Percentiles rank a stretch among this genome's conserved stretches.
Conservation (phyloP, 306 rosid species). For the Elaeagnus macrophylla region DNA sequence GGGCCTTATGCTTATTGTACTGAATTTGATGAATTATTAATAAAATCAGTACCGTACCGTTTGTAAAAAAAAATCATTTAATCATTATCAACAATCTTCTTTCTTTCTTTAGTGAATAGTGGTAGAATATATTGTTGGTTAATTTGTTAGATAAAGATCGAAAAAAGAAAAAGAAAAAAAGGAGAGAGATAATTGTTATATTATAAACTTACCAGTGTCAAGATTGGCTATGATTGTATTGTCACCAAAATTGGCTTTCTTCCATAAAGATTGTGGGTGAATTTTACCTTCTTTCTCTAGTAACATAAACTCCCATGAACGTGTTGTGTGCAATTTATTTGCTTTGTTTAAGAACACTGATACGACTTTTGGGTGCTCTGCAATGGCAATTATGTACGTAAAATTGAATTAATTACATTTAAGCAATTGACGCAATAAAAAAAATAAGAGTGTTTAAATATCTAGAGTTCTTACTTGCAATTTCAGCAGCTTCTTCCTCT, state of each 20-base stretch:
- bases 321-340: constrained; percentile 39
- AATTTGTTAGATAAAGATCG: too few species aligned
- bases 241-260: constrained; percentile 53
- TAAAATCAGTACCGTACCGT: too few species aligned
- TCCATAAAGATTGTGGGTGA: constrained; percentile 27
- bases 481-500: constrained; percentile 35
- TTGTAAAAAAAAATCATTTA: too few species aligned
- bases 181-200: too few species aligned
- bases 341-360: constrained; percentile 31
- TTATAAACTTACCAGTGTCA: constrained; percentile 50
- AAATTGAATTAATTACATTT: not conserved
- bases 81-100: too few species aligned
- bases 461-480: constrained; percentile 24
- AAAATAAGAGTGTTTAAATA: too few species aligned
- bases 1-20: too few species aligned
- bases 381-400: not conserved
- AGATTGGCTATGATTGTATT: constrained; percentile 50
- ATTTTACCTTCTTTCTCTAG: constrained; percentile 28
- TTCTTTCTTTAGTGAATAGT: too few species aligned
- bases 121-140: too few species aligned
- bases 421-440: not conserved
- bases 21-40: too few species aligned
- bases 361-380: constrained; percentile 41
- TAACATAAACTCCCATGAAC: constrained; percentile 64
- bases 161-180: too few species aligned